These are phyloP conservation scores for Letharia columbiana DNA, from an alignment of 495 filamentous ascomycete genomes.

Conservation along the genomic window DNA sequence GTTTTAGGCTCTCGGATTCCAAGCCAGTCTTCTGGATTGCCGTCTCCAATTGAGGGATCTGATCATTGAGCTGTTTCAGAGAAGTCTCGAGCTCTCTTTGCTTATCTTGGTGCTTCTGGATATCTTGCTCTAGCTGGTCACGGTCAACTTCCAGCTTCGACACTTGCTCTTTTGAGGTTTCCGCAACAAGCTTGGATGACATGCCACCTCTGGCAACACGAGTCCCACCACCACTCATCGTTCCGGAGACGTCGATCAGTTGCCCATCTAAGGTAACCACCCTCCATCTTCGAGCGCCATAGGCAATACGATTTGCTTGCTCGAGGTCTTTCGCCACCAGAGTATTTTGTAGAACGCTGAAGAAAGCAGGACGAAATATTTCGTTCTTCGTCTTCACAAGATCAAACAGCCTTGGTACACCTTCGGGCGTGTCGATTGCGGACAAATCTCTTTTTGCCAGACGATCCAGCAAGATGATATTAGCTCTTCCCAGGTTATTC, in stretches of 20 bases:
- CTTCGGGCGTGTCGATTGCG: conserved; percentile 78
- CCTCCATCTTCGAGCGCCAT: conserved; percentile 84
- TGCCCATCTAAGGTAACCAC: conserved; percentile 94
- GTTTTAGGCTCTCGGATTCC: conserved; percentile 77
- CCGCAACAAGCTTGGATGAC: conserved; percentile 86
- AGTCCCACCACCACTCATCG: conserved; percentile 93
- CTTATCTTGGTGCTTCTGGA: conserved; percentile 69
- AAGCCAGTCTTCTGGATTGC: conserved; percentile 86
- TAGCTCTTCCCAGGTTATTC: conserved; percentile 93
- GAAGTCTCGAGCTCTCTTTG: conserved; percentile 66
- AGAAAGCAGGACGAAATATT: conserved; percentile 85
- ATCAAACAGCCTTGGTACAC: conserved; percentile 86
- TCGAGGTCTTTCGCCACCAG: conserved; percentile 85
- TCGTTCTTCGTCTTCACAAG: conserved; percentile 82
- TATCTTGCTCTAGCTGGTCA: conserved; percentile 72
- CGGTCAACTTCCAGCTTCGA: conserved; percentile 76
- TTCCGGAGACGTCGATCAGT: conserved; percentile 93
- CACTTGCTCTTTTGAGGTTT: conserved; percentile 80
- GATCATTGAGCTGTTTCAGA: conserved; percentile 64
- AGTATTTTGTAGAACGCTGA: conserved; percentile 85
- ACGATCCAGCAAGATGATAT: conserved; percentile 91
- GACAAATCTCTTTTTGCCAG: conserved; percentile 66
- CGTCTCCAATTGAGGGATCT: conserved; percentile 78
- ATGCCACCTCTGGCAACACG: conserved; percentile 82
- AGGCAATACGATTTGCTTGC: conserved; percentile 93